Percentiles rank a stretch among this genome's conserved stretches.
phyloP scores from a whole-genome alignment of 1,284 basidiomycete genomes.

The Trametes polyzona region DNA sequence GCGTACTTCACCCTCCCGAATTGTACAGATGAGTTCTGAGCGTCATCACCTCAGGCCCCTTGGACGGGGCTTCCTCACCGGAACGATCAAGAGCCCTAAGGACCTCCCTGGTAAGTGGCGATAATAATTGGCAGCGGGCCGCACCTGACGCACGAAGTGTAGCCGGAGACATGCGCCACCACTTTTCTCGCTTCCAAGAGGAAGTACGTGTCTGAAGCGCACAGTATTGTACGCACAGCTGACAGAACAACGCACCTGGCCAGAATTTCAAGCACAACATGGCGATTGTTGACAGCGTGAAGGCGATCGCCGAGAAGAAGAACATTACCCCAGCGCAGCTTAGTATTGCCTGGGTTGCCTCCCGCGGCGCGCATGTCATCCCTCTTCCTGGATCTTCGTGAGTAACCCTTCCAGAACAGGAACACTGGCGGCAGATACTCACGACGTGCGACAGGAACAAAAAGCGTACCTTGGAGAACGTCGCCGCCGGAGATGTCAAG shows the following conservation, averaged over 20 bases:
- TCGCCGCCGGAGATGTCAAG: constrained; percentile 44
- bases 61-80: constrained; percentile 59
- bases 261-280: constrained; percentile 59
- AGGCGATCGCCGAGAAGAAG: constrained; percentile 51
- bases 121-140: background rate
- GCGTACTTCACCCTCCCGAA: constrained; percentile 12
- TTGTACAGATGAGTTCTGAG: background rate
- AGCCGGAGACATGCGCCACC: constrained; percentile 42
- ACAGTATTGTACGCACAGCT: no score
- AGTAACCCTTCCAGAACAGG: constrained; percentile 29
- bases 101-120: constrained; percentile 44
- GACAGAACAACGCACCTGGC: background rate
- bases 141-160: background rate
- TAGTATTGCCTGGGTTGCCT: constrained; percentile 62
- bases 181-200: constrained; percentile 40
- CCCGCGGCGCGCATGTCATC: constrained; percentile 50
- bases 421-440: background rate
- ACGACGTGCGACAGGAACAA: constrained; percentile 31
- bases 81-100: constrained; percentile 46
- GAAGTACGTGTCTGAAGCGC: constrained; percentile 30
- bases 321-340: constrained; percentile 59
- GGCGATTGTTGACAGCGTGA: constrained; percentile 52
- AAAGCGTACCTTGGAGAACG: constrained; percentile 51
- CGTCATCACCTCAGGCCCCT: constrained; percentile 43
- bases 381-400: constrained; percentile 61